Conservation (phyloP, 2,329 filamentous ascomycete species). For the Chrysosporium queenslandicum region DNA sequence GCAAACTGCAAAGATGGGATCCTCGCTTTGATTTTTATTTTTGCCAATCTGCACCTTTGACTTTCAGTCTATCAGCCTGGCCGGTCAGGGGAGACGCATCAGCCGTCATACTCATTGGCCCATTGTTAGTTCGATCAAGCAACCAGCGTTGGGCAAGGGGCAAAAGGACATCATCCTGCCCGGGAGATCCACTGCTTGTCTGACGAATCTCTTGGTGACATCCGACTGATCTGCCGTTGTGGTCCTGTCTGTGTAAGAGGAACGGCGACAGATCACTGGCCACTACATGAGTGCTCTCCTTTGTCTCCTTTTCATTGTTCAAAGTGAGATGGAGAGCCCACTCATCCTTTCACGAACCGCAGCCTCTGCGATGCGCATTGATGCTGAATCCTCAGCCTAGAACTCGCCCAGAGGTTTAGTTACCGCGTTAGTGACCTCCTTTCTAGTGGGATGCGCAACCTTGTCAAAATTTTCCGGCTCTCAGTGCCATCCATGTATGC, state of each 20-base stretch:
- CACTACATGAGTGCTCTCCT: neutral
- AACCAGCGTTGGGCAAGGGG: too few species aligned
- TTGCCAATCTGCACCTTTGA: too few species aligned
- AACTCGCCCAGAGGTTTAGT: neutral
- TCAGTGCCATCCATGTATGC: neutral
- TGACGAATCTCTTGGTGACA: constrained; percentile 3
- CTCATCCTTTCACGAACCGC: too few species aligned
- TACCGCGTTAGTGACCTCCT: neutral
- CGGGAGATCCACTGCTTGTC: neutral
- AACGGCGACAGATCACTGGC: neutral
- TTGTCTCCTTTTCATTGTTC: too few species aligned
- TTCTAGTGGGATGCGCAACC: neutral
- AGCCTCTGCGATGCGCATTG: neutral
- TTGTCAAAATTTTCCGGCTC: neutral
- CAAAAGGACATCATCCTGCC: too few species aligned
- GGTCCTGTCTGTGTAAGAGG: neutral
- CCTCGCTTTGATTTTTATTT: too few species aligned
- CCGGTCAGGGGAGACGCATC: too few species aligned
- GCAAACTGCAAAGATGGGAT: too few species aligned
- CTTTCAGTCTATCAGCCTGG: too few species aligned
- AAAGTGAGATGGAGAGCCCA: too few species aligned
- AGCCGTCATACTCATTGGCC: too few species aligned
- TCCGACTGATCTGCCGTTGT: neutral
- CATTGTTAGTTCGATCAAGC: too few species aligned
- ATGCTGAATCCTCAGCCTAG: neutral